phyloP scores from a whole-genome alignment of 2,329 filamentous ascomycete genomes.

The Fusarium sp. region DNA sequence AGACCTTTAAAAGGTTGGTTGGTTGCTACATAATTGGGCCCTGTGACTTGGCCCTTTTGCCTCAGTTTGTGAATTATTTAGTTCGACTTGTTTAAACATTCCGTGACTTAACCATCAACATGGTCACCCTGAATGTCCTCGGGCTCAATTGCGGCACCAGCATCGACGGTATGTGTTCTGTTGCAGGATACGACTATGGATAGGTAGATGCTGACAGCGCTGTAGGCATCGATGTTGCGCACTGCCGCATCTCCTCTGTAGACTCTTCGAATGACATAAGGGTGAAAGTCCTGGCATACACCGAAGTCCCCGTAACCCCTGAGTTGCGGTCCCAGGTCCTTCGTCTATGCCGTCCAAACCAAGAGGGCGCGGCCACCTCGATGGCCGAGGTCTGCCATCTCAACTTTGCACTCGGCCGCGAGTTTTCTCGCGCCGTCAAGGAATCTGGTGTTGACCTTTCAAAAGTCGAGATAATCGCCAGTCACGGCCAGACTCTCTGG shows the following conservation, averaged over 20 bases:
- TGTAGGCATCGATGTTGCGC: background rate
- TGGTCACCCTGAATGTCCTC: background rate
- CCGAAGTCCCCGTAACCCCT: conserved; percentile 21
- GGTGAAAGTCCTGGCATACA: conserved; percentile 19
- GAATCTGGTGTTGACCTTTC: conserved; percentile 28
- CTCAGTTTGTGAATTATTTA: background rate
- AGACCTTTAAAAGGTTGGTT: background rate
- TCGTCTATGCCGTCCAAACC: conserved; percentile 17
- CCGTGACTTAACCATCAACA: background rate
- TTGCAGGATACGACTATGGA: background rate
- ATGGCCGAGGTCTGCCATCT: conserved; percentile 29
- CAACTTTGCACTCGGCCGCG: conserved; percentile 28
- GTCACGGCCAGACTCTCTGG: background rate
- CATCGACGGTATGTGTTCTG: background rate
- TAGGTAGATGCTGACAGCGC: background rate
- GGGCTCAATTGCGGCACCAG: background rate
- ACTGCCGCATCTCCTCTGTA: conserved; percentile 11
- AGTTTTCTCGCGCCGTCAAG: conserved; percentile 26
- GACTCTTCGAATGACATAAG: background rate
- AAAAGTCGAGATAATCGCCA: conserved; percentile 46
- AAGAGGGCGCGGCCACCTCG: conserved; percentile 15
- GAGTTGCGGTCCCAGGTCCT: conserved; percentile 9
- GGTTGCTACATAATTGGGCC: background rate
- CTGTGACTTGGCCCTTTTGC: background rate
- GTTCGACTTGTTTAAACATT: background rate